phyloP scores from a whole-genome alignment of 805 yeast species.

The Martiniozyma abietophila region DNA sequence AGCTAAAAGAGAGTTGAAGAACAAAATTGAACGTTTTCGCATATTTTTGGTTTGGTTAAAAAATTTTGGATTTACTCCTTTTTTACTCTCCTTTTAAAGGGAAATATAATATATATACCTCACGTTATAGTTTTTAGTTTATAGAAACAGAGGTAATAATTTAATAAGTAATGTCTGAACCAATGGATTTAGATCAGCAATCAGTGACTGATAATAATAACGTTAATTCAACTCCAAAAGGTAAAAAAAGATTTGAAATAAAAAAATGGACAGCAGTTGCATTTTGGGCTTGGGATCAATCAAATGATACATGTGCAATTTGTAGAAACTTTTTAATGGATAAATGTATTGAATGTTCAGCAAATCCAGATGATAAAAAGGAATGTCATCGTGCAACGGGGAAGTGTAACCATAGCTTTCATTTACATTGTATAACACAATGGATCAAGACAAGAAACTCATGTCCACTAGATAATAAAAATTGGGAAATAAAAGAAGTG shows the following conservation, averaged over 20 bases:
- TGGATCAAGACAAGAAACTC: constrained; percentile 95
- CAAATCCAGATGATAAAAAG: constrained; percentile 36
- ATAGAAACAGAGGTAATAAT: constrained; percentile 7
- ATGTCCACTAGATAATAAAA: constrained; percentile 92
- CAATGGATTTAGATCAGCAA: constrained; percentile 15
- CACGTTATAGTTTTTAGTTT: too few relatives aligned
- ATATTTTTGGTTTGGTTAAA: too few relatives aligned
- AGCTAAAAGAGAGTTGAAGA: too few relatives aligned
- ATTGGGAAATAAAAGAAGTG: constrained; percentile 47
- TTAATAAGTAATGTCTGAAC: constrained; percentile 12
- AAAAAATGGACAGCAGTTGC: constrained; percentile 99
- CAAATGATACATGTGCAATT: constrained; percentile 85
- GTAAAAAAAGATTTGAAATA: constrained; percentile 76
- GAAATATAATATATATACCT: too few relatives aligned
- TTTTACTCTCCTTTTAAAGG: too few relatives aligned
- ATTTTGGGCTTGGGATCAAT: constrained; percentile 96
- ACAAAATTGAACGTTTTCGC: too few relatives aligned
- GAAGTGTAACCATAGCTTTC: constrained; percentile 95
- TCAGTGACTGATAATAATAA: not conserved
- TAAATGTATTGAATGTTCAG: constrained; percentile 88
- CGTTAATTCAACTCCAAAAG: not conserved
- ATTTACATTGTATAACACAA: constrained; percentile 88
- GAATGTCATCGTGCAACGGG: constrained; percentile 95
- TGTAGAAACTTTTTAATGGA: constrained; percentile 98
- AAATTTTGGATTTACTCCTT: too few relatives aligned